Base-by-base conservation (phyloP, 129 eudicot genomes). In the Lactuca sativa region DNA sequence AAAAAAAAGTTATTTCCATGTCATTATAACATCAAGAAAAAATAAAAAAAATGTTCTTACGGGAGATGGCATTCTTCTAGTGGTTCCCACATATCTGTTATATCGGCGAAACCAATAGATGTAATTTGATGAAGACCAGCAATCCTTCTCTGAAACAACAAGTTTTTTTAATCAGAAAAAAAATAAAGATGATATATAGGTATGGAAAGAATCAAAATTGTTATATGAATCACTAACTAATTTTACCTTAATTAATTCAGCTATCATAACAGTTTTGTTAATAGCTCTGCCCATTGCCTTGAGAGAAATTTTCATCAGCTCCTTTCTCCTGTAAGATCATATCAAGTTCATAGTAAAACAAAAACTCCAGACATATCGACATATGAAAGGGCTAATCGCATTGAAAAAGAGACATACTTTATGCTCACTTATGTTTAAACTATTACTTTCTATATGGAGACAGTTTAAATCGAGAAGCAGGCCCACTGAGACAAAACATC, bases 211-310 rank as follows among this genome's bases (percentile, higher is more conserved):
- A 43, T 8, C 8, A 43, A 32, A 32, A 65, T 9, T 30, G 62
- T 58, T 18, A 53, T 3, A 49, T 3, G 10, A 32, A n/a, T 30
- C 14, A 38, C 53, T 54, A n/a, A n/a, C n/a, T n/a, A 32, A 34
- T 53, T 25, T 36, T 13, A 81, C 85, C 85, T 81, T 81, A 44
- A 81, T 81, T 52, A 81, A 75, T 67, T 81, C 85, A 0, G 79
- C 81, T 43, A 81, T 81, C 82, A 72, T 81, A 44, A 81, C 85
- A 72, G 85, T 81, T 81, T 81, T 81, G 71, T 74, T 81, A 12
- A 81, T 81, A 17, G 85, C 85, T 67, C 85, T 81, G 33, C 85
- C 85, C 85, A 81, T 81, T 11, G 82, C 85, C 70, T 81, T 81
- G 18, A 81, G 75, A 67, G 70, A 77, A 71, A 81, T n/a, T 76